Evolutionary conservation across 768 basidiomycete genomes (phyloP).

Genomic region (Suillus placidus): DNA sequence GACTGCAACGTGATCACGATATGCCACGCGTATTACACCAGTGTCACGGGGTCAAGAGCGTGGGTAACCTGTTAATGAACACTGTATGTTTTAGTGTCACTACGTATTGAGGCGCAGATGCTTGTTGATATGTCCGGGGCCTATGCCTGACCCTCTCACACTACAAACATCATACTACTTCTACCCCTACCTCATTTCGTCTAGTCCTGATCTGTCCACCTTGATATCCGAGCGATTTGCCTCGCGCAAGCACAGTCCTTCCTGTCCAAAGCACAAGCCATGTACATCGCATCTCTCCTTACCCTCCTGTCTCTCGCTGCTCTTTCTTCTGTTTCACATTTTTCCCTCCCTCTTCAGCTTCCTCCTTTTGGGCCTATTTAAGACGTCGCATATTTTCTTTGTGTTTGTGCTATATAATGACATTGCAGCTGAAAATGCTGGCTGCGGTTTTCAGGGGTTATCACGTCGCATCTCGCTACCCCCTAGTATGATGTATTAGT

Average conservation of each 20-base stretch:
- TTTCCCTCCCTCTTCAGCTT: conserved; percentile 22
- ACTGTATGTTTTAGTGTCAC: neutral
- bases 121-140: conserved; percentile 23
- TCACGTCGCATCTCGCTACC: neutral
- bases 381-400: conserved; percentile 36
- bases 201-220: conserved; percentile 31
- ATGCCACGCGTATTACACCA: neutral
- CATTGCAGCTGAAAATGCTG: conserved; percentile 30
- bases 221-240: conserved; percentile 28
- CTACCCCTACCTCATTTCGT: conserved; percentile 23
- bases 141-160: conserved; percentile 31
- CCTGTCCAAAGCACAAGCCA: conserved; percentile 31
- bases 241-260: conserved; percentile 27
- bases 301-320: conserved; percentile 21
- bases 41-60: conserved; percentile 9
- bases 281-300: conserved; percentile 37
- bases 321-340: conserved; percentile 15
- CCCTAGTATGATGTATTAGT: neutral
- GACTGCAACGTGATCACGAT: conserved; percentile 31
- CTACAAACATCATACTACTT: conserved; percentile 22
- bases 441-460: neutral
- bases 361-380: conserved; percentile 35
- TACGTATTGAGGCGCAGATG: neutral
- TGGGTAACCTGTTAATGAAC: conserved; percentile 1
- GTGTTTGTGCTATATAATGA: conserved; percentile 45